These are phyloP conservation scores for Kwoniella bestiolae DNA, from an alignment of 768 basidiomycete genomes.

Conservation along the genomic window DNA sequence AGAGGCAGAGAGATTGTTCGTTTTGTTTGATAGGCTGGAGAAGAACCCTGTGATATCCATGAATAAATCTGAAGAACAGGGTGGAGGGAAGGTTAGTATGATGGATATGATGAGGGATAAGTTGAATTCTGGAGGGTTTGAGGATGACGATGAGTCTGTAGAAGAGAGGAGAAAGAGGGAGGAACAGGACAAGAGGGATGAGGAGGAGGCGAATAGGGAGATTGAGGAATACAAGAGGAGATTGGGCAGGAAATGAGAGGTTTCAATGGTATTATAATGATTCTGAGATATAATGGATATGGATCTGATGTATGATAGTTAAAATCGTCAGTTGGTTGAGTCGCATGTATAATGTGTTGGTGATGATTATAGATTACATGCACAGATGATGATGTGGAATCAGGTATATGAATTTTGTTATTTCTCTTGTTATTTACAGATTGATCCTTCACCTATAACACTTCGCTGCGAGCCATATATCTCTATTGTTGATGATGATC, in stretches of 20 bases:
- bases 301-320: no score
- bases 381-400: no score
- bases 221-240: slow-evolving; percentile 43
- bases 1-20: slow-evolving; percentile 90
- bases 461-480: no score
- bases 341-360: no score
- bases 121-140: slow-evolving; percentile 24
- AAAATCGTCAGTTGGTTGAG: no score
- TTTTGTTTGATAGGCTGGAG: slow-evolving; percentile 87
- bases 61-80: slow-evolving; percentile 30
- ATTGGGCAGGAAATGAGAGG: slow-evolving; percentile 23
- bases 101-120: slow-evolving; percentile 59
- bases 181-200: slow-evolving; percentile 43
- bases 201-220: slow-evolving; percentile 44
- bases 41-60: slow-evolving; percentile 60
- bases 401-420: no score
- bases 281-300: no score
- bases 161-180: slow-evolving; percentile 27
- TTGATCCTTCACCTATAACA: no score
- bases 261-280: neutral
- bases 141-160: slow-evolving; percentile 24
- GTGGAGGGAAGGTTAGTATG: slow-evolving; percentile 62
- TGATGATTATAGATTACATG: no score
- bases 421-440: no score
- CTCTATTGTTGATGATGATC: no score